phyloP scores from a whole-genome alignment of 139 green algal genomes.

The Picocystis salinarum region DNA sequence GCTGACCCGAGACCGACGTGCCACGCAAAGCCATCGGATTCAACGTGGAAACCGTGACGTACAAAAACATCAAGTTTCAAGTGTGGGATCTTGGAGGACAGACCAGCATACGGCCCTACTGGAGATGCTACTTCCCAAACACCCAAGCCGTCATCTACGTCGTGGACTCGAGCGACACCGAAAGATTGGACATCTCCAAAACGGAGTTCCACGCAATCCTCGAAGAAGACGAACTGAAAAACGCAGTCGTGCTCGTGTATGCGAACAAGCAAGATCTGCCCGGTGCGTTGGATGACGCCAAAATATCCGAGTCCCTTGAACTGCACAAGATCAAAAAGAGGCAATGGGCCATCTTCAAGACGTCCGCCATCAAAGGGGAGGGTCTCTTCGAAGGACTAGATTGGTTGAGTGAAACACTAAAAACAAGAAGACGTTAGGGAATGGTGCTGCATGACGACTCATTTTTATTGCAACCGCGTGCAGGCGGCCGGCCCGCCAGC shows the following conservation, averaged over 20 bases:
- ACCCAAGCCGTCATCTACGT: constrained; percentile 98
- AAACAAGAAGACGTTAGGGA: constrained; percentile 12
- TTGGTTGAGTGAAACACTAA: constrained; percentile 59
- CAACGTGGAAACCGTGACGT: constrained; percentile 98
- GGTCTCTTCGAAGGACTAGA: constrained; percentile 92
- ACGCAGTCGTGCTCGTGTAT: constrained; percentile 86
- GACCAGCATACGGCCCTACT: constrained; percentile 91
- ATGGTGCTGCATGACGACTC: neutral
- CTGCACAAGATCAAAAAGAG: constrained; percentile 78
- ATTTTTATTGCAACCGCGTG: no score
- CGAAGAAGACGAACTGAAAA: constrained; percentile 89
- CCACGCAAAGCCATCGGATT: constrained; percentile 96
- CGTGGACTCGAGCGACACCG: constrained; percentile 84
- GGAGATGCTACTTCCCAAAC: constrained; percentile 98
- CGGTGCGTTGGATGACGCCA: constrained; percentile 67
- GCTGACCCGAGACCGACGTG: no score
- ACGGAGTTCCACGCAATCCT: constrained; percentile 88
- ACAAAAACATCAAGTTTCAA: constrained; percentile 99
- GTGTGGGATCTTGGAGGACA: constrained; percentile 82
- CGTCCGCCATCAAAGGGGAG: constrained; percentile 81
- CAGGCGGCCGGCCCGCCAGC: no score
- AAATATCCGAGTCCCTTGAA: constrained; percentile 78
- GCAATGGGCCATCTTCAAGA: constrained; percentile 93
- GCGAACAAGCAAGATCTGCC: constrained; percentile 97
- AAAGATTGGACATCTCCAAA: constrained; percentile 66